A percentile compares a stretch with the other conserved stretches of the same genome.
Evolutionary conservation across 83 land plant species (phyloP).

Genomic region (Picea mariana): DNA sequence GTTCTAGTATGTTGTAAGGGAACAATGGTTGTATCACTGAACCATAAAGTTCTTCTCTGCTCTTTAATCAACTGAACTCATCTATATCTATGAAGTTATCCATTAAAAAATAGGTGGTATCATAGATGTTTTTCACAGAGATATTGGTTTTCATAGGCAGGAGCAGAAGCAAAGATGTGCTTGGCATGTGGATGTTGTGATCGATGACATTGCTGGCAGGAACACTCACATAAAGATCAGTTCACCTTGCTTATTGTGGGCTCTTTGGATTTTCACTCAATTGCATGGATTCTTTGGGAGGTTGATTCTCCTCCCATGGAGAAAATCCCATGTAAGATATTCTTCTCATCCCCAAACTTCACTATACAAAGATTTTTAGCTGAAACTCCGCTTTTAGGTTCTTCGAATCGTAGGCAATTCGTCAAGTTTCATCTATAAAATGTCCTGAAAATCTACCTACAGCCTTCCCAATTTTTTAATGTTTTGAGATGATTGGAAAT

Average conservation of each 20-base stretch:
- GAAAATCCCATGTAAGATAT: slow-evolving; percentile 60
- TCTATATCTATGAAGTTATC: no score
- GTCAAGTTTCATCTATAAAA: neutral
- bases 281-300: slow-evolving; percentile 79
- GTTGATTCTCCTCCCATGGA: slow-evolving; percentile 62
- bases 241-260: slow-evolving; percentile 71
- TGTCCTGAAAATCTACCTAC: neutral
- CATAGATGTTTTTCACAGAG: no score
- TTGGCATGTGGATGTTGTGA: slow-evolving; percentile 65
- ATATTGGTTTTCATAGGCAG: no score
- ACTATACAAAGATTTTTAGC: neutral
- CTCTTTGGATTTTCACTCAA: slow-evolving; percentile 61
- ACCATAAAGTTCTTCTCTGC: no score
- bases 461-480: neutral
- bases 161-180: slow-evolving; percentile 20
- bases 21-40: no score
- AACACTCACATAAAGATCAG: slow-evolving; percentile 53
- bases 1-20: neutral
- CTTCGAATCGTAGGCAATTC: neutral
- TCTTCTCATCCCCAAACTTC: slow-evolving; percentile 11
- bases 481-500: neutral
- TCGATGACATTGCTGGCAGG: slow-evolving; percentile 53
- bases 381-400: neutral
- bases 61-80: no score
- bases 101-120: no score